These are phyloP conservation scores for Neofusicoccum sp. DNA, from an alignment of 2,329 filamentous ascomycete genomes.

Conservation along the genomic window DNA sequence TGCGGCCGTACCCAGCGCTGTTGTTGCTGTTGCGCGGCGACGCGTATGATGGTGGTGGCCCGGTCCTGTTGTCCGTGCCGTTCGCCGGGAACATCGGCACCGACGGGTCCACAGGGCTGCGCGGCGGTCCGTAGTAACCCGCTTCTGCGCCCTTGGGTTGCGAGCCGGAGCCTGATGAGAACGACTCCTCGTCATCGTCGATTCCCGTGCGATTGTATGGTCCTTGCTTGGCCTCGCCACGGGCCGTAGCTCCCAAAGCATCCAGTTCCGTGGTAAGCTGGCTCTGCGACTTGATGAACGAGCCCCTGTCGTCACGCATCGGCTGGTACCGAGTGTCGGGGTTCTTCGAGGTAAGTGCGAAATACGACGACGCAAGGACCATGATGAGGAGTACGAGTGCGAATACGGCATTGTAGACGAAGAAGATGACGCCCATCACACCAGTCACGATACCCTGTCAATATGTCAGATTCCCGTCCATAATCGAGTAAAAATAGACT, in stretches of 20 bases:
- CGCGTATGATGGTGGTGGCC: slow-evolving; percentile 31
- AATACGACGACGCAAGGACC: slow-evolving; percentile 72
- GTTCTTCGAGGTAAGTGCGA: slow-evolving; percentile 86
- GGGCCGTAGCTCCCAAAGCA: slow-evolving; percentile 81
- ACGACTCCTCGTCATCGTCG: slow-evolving; percentile 70
- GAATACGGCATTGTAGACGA: slow-evolving; percentile 82
- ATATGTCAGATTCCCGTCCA: slow-evolving; percentile 22
- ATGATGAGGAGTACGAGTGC: slow-evolving; percentile 79
- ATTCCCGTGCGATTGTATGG: slow-evolving; percentile 58
- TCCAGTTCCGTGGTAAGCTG: slow-evolving; percentile 87
- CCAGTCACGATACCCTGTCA: slow-evolving; percentile 71
- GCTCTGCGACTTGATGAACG: slow-evolving; percentile 95
- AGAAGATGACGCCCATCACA: slow-evolving; percentile 85
- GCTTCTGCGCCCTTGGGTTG: slow-evolving; percentile 42
- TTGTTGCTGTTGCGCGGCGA: slow-evolving; percentile 37
- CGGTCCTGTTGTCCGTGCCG: slow-evolving; percentile 35
- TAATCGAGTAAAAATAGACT: background rate
- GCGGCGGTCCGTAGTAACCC: slow-evolving; percentile 41
- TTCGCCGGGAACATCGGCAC: slow-evolving; percentile 48
- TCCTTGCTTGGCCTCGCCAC: slow-evolving; percentile 64
- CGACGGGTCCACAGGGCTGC: slow-evolving; percentile 49
- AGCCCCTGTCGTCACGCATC: slow-evolving; percentile 93
- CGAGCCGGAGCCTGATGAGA: slow-evolving; percentile 56
- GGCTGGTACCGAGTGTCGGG: slow-evolving; percentile 93
- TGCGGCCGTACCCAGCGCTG: slow-evolving; percentile 26